A percentile compares a stretch with the other conserved stretches of the same genome.
Conservation (phyloP, 2,329 filamentous ascomycete species). For the Alternaria postmessia region DNA sequence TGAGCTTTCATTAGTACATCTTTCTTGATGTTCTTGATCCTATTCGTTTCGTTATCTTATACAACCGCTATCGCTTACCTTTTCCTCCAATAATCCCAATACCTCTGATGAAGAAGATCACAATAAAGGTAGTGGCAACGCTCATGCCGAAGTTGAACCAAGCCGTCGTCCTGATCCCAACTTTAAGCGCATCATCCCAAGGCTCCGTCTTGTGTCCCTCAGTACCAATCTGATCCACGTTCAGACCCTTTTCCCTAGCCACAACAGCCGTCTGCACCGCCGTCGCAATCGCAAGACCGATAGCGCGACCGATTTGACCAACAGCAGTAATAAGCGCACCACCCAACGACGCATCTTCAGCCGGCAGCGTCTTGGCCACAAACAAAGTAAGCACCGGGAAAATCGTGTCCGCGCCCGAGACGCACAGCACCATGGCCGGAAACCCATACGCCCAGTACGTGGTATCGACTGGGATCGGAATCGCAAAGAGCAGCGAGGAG, state of each 20-base stretch:
- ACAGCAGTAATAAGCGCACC: slow-evolving; percentile 73
- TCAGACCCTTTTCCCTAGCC: slow-evolving; percentile 34
- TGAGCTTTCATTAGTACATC: neutral
- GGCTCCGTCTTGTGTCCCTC: slow-evolving; percentile 26
- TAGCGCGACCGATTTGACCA: slow-evolving; percentile 69
- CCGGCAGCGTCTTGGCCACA: slow-evolving; percentile 68
- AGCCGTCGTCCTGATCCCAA: slow-evolving; percentile 49
- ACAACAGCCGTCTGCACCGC: slow-evolving; percentile 69
- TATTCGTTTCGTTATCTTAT: neutral
- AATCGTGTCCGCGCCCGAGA: slow-evolving; percentile 71
- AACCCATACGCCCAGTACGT: slow-evolving; percentile 74
- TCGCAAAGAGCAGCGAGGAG: slow-evolving; percentile 68
- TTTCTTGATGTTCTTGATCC: neutral
- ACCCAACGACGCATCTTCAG: slow-evolving; percentile 71
- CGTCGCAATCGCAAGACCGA: slow-evolving; percentile 71
- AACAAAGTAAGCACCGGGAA: slow-evolving; percentile 73
- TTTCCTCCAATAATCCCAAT: slow-evolving; percentile 26
- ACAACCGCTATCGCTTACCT: neutral
- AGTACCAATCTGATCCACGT: slow-evolving; percentile 39
- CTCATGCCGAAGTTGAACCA: slow-evolving; percentile 54
- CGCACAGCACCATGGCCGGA: slow-evolving; percentile 70
- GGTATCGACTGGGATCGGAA: slow-evolving; percentile 67
- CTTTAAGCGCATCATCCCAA: slow-evolving; percentile 45
- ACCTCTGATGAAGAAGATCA: slow-evolving; percentile 37
- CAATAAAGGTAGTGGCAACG: slow-evolving; percentile 43